Base-by-base conservation (phyloP, 139 green algal genomes). In the Yamagishiella unicocca region DNA sequence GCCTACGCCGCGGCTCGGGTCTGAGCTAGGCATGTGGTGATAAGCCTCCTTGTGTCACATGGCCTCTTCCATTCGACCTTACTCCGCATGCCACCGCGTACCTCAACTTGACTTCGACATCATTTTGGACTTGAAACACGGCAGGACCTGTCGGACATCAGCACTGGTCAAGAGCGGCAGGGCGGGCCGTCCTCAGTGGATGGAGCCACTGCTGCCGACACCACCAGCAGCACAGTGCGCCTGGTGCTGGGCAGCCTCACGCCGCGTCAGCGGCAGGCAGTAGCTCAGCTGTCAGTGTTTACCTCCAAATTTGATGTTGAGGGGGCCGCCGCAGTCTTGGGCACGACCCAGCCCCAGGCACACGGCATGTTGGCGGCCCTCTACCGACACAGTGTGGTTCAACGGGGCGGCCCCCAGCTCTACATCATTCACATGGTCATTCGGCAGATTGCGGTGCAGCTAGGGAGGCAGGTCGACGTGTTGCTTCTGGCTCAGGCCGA, bases 371-470 rank as follows among this genome's bases (percentile, higher is more conserved):
- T 83, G 1, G 68, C 54, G 4, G 22, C 50, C 2, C 83, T 88
- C 4, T 58, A 80, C 66, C 81, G 45, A 12, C 67, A 87, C 66
- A 40, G 66, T 8, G 42, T 87, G 43, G 24, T 67, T 24, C 66
- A 75, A 42, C 72, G 72, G 42, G 24, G 54, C 42, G 33, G 64
- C 66, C 10, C 24, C 5, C 64, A 73, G 40, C 35, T 71, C 8
- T 87, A 71, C 66, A 8, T 61, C 5, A 73, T 87, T 64, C 81
- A 87, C 66, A 67, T 77, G 79, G 35, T 70, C 8, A 61, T 86
- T 21, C 79, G 79, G 38, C 38, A 31, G 45, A 12, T 33, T 24
- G 42, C 71, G 5, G 38, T n/a, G 68, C 24, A 53, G 68, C 6
- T 54, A 29, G 68, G 68, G 17, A 27, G 27, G 24, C 71, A 58